Evolutionary conservation across 441 rosid species (phyloP).

Genomic region (Croton setiger): DNA sequence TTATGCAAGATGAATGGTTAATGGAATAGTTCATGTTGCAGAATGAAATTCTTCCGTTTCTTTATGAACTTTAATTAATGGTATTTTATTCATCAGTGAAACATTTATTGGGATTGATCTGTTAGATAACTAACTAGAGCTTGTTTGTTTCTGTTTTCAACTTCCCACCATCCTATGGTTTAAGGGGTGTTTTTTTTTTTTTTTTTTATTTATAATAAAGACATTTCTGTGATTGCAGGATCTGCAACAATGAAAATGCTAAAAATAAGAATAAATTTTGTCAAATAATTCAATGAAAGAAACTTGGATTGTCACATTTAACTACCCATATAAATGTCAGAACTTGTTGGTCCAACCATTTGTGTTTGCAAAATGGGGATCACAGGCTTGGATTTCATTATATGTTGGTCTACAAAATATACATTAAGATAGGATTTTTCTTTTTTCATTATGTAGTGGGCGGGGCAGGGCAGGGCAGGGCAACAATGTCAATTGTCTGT

Average conservation of each 20-base stretch:
- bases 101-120: background rate
- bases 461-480: too few relatives aligned
- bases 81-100: background rate
- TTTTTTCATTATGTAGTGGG: background rate
- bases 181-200: too few relatives aligned
- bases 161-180: background rate
- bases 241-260: background rate
- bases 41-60: background rate
- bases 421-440: background rate
- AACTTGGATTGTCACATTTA: background rate
- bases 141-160: too few relatives aligned
- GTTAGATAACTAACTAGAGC: background rate
- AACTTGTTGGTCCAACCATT: background rate
- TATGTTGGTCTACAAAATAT: background rate
- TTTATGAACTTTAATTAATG: background rate
- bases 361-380: background rate
- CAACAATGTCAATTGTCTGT: background rate
- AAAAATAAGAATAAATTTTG: background rate
- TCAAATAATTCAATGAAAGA: too few relatives aligned
- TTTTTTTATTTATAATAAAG: too few relatives aligned
- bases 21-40: background rate
- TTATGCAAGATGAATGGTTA: constrained; percentile 2
- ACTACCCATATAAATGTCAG: background rate
- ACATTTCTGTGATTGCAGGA: too few relatives aligned
- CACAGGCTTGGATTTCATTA: background rate